Conservation (phyloP, 2,329 filamentous ascomycete species). For the Eutypa lata region DNA sequence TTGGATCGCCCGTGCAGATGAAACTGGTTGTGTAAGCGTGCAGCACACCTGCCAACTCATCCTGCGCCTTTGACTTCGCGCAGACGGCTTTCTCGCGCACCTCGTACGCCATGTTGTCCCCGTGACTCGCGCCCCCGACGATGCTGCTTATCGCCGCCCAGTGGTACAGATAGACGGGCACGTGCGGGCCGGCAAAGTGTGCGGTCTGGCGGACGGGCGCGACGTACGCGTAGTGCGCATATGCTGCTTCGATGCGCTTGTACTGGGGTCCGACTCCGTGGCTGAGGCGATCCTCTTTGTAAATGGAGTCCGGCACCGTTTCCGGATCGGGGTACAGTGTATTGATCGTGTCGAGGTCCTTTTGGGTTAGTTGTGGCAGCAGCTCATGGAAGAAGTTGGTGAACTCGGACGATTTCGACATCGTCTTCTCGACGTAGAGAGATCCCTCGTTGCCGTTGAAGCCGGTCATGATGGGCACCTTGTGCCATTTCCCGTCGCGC, state of each 20-base stretch:
- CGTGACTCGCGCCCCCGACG: slow-evolving; percentile 44
- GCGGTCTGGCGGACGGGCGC: slow-evolving; percentile 50
- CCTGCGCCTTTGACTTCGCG: slow-evolving; percentile 35
- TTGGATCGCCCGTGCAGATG: slow-evolving; percentile 43
- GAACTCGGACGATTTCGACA: slow-evolving; percentile 32
- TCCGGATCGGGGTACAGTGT: slow-evolving; percentile 38
- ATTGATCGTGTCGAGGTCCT: slow-evolving; percentile 33
- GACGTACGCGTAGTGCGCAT: slow-evolving; percentile 53
- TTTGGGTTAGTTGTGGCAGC: slow-evolving; percentile 33
- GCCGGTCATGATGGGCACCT: slow-evolving; percentile 38
- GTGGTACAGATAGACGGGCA: slow-evolving; percentile 48
- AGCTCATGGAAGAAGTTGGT: slow-evolving; percentile 35
- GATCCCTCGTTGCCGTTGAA: slow-evolving; percentile 42
- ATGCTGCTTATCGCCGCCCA: slow-evolving; percentile 48
- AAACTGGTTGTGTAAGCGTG: slow-evolving; percentile 49
- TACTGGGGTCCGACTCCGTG: slow-evolving; percentile 46
- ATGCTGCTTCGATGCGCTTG: slow-evolving; percentile 51
- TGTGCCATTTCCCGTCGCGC: slow-evolving; percentile 24
- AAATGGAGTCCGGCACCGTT: slow-evolving; percentile 28
- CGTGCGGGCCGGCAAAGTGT: slow-evolving; percentile 32
- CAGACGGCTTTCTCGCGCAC: slow-evolving; percentile 34
- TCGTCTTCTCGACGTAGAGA: slow-evolving; percentile 37
- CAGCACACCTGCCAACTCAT: slow-evolving; percentile 37
- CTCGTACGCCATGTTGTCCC: slow-evolving; percentile 47
- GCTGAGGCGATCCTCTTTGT: slow-evolving; percentile 32